Evolutionary conservation across 2,329 filamentous ascomycete genomes (phyloP), one percentile per base, ranked within the genome.

Genomic region (Aspergillus vadensis): DNA sequence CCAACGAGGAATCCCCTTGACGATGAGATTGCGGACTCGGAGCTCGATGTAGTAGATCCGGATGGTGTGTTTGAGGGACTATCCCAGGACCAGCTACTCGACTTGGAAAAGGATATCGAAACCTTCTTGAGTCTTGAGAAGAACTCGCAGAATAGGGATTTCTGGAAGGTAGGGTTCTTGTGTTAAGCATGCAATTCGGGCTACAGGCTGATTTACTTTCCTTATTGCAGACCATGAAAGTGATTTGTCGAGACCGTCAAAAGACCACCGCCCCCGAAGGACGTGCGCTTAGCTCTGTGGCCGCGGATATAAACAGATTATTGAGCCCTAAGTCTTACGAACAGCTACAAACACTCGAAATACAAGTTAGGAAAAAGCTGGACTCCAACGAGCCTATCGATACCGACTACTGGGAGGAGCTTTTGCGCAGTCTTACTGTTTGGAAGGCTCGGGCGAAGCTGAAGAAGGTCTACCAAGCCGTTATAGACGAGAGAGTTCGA

Each of bases 391-490:
- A 97, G 72, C 88, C 91, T 9, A 94, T 99, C 66, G 95, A 99
- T 76, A 92, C 91, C 2, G 95, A 99, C 77, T 99, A 98, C 75
- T 99, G 95, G 95, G 92, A 96, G 73, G 91, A 97, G 73, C 82
- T 99, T 15, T 82, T 99, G 63, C 88, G 88, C 66, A 96, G 89
- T 72, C 80, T 99, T 64, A 82, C 90, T 6, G 87, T 97, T 1
- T 97, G 91, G 88, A 98, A 98, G 79, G 92, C 95, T 36, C 92
- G 91, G 74, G 92, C 92, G 2, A 92, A 89, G 74, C 79, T 99
- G 56, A 88, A 87, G 66, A 88, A 86, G 63, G 88, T 97, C 15
- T 93, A 89, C 66, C 87, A 91, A 65, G 86, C 86, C 12, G 90
- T 97, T 63, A 84, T 90, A 63, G 85, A 87, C 59, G 88, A 86